phyloP scores from a whole-genome alignment of 139 green algal species.

The Picochlorum sp. region DNA sequence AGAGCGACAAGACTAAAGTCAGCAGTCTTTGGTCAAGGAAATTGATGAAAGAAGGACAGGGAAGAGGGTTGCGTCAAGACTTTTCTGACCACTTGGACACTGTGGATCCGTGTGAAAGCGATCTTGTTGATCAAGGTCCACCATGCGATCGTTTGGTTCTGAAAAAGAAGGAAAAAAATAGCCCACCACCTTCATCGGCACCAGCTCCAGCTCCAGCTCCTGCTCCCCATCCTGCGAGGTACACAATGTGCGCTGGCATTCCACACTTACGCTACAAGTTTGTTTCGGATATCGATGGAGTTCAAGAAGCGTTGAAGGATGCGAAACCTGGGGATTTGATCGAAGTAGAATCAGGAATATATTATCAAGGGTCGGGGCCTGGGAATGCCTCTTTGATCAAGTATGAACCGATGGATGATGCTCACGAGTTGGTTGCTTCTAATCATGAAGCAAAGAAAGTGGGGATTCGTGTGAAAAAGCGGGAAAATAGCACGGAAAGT shows the following conservation, averaged over 20 bases:
- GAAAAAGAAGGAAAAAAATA: background rate
- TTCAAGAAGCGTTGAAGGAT: background rate
- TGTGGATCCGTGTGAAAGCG: background rate
- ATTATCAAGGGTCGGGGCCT: background rate
- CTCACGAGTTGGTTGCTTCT: too few species aligned
- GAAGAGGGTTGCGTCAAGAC: too few species aligned
- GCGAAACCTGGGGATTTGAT: constrained; percentile 3
- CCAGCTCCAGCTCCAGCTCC: background rate
- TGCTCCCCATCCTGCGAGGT: background rate
- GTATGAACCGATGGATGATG: too few species aligned
- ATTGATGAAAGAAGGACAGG: too few species aligned
- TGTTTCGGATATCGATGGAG: background rate
- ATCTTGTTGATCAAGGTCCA: too few species aligned
- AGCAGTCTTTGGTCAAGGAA: too few species aligned
- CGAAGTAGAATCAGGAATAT: background rate
- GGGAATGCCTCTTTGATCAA: background rate
- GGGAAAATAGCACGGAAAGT: too few species aligned
- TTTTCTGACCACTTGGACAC: too few species aligned
- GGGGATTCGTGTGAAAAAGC: too few species aligned
- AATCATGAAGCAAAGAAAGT: too few species aligned
- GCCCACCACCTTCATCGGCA: background rate
- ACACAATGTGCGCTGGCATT: background rate
- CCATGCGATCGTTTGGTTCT: background rate
- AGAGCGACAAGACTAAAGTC: too few species aligned
- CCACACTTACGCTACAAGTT: background rate